Percentiles rank a stretch among this genome's conserved stretches.
phyloP scores from a whole-genome alignment of 2,329 filamentous ascomycete genomes.

The Penicillium occitanis region DNA sequence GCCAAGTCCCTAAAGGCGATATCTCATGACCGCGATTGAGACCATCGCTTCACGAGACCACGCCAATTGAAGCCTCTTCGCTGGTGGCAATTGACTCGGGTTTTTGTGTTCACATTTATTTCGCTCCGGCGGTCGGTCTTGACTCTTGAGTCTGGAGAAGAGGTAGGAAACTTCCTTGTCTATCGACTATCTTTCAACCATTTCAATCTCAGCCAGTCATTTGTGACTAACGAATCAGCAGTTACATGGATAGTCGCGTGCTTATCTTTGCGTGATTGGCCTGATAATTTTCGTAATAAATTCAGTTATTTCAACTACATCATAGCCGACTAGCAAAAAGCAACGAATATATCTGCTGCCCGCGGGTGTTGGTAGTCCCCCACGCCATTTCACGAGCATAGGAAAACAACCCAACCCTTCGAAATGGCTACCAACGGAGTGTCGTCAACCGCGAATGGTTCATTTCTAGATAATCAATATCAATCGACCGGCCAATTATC shows the following conservation, averaged over 20 bases:
- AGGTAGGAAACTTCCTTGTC: neutral
- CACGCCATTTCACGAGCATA: neutral
- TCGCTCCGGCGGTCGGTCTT: neutral
- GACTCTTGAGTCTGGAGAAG: neutral
- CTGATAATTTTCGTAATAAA: neutral
- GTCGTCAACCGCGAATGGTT: neutral
- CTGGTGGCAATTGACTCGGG: neutral
- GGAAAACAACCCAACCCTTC: neutral
- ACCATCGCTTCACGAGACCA: neutral
- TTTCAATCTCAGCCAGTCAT: neutral
- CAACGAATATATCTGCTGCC: neutral
- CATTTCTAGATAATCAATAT: neutral
- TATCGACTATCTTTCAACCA: neutral
- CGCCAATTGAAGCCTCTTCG: neutral
- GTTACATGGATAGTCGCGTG: neutral
- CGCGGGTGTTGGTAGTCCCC: neutral
- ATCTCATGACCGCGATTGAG: neutral
- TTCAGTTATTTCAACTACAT: neutral
- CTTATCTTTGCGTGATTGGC: neutral
- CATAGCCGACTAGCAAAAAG: conserved; percentile 1
- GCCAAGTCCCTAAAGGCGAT: neutral
- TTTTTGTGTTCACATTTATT: neutral
- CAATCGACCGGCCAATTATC: neutral
- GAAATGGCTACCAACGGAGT: conserved; percentile 6
- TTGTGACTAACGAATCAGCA: conserved; percentile 3